phyloP scores from a whole-genome alignment of 805 yeast genomes.

The Candida oleophila region DNA sequence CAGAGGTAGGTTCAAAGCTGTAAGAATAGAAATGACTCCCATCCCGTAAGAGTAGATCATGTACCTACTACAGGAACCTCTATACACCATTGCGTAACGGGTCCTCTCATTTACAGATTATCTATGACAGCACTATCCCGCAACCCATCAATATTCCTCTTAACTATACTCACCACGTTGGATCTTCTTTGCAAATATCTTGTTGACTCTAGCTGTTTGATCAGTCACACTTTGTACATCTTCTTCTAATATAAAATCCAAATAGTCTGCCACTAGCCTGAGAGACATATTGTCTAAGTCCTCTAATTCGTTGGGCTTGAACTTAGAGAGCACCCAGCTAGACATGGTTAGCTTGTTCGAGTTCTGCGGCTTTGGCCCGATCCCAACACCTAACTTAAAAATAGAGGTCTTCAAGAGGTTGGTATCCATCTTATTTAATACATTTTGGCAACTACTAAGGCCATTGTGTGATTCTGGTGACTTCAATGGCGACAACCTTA shows the following conservation, averaged over 20 bases:
- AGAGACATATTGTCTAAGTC: slow-evolving; percentile 9
- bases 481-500: slow-evolving; percentile 27
- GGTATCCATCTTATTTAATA: neutral
- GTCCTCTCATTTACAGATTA: no score
- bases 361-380: slow-evolving; percentile 42
- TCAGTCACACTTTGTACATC: neutral
- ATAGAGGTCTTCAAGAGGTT: slow-evolving; percentile 5
- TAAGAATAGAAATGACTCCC: no score
- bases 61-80: no score
- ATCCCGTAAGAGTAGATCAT: no score
- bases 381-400: slow-evolving; percentile 37
- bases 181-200: slow-evolving; percentile 2
- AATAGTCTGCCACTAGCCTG: slow-evolving; percentile 1
- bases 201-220: slow-evolving; percentile 2
- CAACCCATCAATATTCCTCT: neutral
- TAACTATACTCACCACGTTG: slow-evolving; percentile 2
- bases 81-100: no score
- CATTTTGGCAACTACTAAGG: slow-evolving; percentile 23
- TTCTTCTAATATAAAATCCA: neutral
- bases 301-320: slow-evolving; percentile 23
- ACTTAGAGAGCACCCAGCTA: slow-evolving; percentile 39
- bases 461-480: slow-evolving; percentile 43
- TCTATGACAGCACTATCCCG: no score
- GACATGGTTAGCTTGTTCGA: slow-evolving; percentile 36
- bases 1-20: no score